A percentile compares a stretch with the other conserved stretches of the same genome.
phyloP scores from a whole-genome alignment of 768 basidiomycete genomes.

The Kwoniella europaea region DNA sequence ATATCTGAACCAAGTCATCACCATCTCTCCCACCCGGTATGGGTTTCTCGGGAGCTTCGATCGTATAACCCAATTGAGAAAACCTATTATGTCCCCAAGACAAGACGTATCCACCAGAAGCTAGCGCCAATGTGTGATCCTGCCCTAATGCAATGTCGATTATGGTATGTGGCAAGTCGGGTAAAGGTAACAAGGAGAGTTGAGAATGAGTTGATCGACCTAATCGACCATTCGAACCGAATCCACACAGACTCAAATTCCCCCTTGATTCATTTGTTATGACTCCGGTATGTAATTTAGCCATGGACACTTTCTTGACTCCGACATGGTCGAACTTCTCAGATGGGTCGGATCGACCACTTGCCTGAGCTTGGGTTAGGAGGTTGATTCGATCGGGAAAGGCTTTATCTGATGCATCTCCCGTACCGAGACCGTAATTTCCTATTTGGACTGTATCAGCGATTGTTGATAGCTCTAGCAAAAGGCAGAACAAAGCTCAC shows the following conservation, averaged over 20 bases:
- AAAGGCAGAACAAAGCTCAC: slow-evolving; percentile 45
- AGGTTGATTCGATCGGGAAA: slow-evolving; percentile 78
- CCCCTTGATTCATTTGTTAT: slow-evolving; percentile 74
- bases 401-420: slow-evolving; percentile 75
- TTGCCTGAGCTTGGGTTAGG: slow-evolving; percentile 55
- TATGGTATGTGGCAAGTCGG: slow-evolving; percentile 66
- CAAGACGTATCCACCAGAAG: slow-evolving; percentile 76
- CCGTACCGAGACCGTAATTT: slow-evolving; percentile 86
- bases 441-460: slow-evolving; percentile 48
- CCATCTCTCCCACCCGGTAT: slow-evolving; percentile 48
- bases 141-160: slow-evolving; percentile 81
- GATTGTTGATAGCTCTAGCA: neutral
- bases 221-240: slow-evolving; percentile 86
- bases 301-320: slow-evolving; percentile 76
- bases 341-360: slow-evolving; percentile 51
- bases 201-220: slow-evolving; percentile 80
- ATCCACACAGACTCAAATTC: slow-evolving; percentile 85
- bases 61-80: slow-evolving; percentile 81
- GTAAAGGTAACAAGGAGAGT: slow-evolving; percentile 69
- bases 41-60: slow-evolving; percentile 64
- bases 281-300: slow-evolving; percentile 80
- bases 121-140: slow-evolving; percentile 90
- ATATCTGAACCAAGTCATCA: slow-evolving; percentile 76
- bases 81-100: slow-evolving; percentile 93
- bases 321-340: slow-evolving; percentile 68